Evolutionary conservation across 2,329 filamentous ascomycete genomes (phyloP).

Genomic region (Venturia pyrina): DNA sequence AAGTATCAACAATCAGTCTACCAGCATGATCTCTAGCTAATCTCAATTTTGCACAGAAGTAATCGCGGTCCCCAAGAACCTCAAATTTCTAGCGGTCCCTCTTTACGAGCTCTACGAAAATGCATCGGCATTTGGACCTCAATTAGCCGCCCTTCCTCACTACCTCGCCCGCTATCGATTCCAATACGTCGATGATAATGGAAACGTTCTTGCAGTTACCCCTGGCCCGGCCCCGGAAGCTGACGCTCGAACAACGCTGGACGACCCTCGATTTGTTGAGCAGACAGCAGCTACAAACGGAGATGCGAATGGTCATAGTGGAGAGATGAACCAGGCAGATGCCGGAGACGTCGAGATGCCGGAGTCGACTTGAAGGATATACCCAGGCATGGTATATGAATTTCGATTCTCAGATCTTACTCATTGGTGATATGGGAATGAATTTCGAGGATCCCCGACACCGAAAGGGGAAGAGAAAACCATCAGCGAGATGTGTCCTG

Average conservation of each 20-base stretch:
- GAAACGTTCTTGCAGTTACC: slow-evolving; percentile 74
- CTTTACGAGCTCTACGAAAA: slow-evolving; percentile 98
- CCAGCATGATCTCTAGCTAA: slow-evolving; percentile 5
- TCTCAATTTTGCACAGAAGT: slow-evolving; percentile 53
- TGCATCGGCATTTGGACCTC: slow-evolving; percentile 85
- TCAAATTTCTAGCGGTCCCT: slow-evolving; percentile 95
- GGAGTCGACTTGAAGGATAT: not conserved
- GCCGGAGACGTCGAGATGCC: slow-evolving; percentile 2
- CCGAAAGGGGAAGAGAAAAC: not conserved
- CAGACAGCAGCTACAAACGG: not conserved
- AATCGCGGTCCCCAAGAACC: slow-evolving; percentile 95
- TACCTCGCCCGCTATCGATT: slow-evolving; percentile 93
- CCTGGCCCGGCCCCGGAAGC: slow-evolving; percentile 50
- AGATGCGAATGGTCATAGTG: not conserved
- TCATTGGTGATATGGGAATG: not conserved
- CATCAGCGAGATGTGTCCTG: not conserved
- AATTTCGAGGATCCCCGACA: not conserved
- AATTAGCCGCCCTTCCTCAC: slow-evolving; percentile 92
- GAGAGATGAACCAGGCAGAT: not conserved
- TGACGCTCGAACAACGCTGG: not conserved
- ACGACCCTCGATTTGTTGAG: not conserved
- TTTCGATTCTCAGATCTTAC: too few species aligned
- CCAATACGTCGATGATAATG: slow-evolving; percentile 90
- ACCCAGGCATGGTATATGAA: not conserved
- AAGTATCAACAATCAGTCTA: not conserved